Conservation (phyloP, 2,329 filamentous ascomycete genomes). For the Cladobotryum mycophilum region DNA sequence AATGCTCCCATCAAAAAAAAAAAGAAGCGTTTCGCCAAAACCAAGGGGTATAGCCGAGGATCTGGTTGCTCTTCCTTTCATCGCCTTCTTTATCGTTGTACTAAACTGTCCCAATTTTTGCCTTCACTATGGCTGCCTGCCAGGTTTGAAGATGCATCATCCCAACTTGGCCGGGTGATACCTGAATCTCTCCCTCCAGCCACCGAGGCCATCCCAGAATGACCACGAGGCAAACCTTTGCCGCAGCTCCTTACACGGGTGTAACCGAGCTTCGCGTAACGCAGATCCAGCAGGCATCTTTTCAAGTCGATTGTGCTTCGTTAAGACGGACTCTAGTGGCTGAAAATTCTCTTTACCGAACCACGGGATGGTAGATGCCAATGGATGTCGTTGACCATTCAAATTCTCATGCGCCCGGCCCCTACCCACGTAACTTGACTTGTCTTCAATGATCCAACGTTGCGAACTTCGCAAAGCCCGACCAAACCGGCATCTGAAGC, state of each 20-base stretch:
- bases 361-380: constrained; percentile 4
- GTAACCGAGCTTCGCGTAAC: constrained; percentile 17
- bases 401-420: constrained; percentile 1
- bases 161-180: too few species aligned
- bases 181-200: background rate
- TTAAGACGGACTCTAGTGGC: background rate
- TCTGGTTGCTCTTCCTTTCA: too few species aligned
- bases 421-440: background rate
- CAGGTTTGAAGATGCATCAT: too few species aligned
- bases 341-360: background rate
- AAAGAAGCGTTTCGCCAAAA: too few species aligned
- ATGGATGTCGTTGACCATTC: constrained; percentile 4
- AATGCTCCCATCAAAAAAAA: too few species aligned
- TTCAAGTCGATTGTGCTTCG: background rate
- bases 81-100: background rate
- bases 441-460: background rate
- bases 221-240: constrained; percentile 3
- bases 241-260: constrained; percentile 7
- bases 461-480: background rate
- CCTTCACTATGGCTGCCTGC: too few species aligned
- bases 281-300: constrained; percentile 29
- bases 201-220: constrained; percentile 2
- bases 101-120: background rate
- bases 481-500: background rate
- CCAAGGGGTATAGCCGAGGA: too few species aligned